Base-by-base conservation (phyloP, 177 flowering plant species). In the Vitis hybrid region DNA sequence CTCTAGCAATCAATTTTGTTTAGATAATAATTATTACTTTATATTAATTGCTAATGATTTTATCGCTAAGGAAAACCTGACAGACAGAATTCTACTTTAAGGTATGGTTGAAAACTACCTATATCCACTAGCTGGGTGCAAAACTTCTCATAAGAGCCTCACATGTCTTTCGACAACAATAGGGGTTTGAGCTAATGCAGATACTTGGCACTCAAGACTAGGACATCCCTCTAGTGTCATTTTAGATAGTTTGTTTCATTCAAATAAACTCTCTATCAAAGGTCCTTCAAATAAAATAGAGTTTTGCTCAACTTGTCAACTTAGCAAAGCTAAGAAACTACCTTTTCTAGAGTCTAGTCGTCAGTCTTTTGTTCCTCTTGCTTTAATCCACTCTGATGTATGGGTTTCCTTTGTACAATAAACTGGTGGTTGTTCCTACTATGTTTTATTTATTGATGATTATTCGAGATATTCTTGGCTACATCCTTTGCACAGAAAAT, bases 21-120 rank as follows among this genome's bases (percentile, higher is more conserved):
- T 15, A 14, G 71, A 69, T 19, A 60, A 69, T 18, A 21, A 60
- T 60, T 69, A 51, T 51, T 69, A 49, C 23, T 69, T 69, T 60
- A 11, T 26, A 14, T 56, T 69, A 21, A 61, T 4, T 23, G 48
- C 11, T 13, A 12, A n/a, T 11, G 52, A 48, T 50, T 69, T 59
- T 69, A 49, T 48, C 51, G 30, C 51, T 9, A 69, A 69, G 51
- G 71, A 60, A 57, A 60, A 49, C 39, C 15, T 5, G 13, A 60
- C 59, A 49, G 51, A 32, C 13, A 26, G 2, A 21, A 66, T 45
- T 9, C 50, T 52, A 3, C n/a, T 66, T 12, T 13, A 52, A 7
- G 69, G 60, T 4, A 2, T 6, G 26, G 15, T 11, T 64, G 60
- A 66, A 13, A 3, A 11, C 9, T 30, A 51, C 2, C 48, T 66